Evolutionary conservation across 2,329 filamentous ascomycete species (phyloP), one percentile per base, ranked within the genome.

Genomic region (Botryosphaeria dothidea): DNA sequence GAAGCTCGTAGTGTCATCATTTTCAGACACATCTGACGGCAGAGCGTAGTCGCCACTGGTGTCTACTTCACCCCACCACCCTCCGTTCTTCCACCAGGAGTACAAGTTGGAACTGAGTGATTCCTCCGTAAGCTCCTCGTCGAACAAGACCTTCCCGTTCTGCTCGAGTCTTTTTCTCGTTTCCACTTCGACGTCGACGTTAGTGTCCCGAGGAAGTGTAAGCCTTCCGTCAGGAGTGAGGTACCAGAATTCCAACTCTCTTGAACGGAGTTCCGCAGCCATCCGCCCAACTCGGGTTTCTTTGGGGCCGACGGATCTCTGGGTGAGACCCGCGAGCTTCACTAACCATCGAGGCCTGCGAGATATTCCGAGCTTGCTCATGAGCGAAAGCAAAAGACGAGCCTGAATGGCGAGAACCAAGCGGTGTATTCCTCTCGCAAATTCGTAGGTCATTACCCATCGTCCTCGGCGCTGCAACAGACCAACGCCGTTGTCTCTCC

Each of bases 1-100:
- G 38, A 96, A 83, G 72, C 93, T 97, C 0, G 92, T 96, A 8
- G 85, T 86, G 72, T 96, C 92, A 73, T 90, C 88, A 49, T 89
- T 84, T 11, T 86, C 83, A 4, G 80, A 74, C 25, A 36, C 21
- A n/a, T 49, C 54, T 11, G 81, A 76, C 2, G 76, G 71, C 0
- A 89, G 89, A 34, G 82, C 76, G 75, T 93, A 98, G 67, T 94
- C 90, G 29, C 91, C 91, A 72, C 92, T 97, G 4, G 84, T 83
- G 74, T 98, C 94, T 34, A 89, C 83, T 17, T 89, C 88, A 1
- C 94, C 93, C 88, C 92, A 97, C 80, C 91, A 91, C 7, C 92
- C 92, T 21, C 92, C 92, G 62, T 84, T 82, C 61, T 90, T 88
- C 91, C 92, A 98, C 86, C 93, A 95, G 31, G 83, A 82, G 75